phyloP scores from a whole-genome alignment of 257 asterid genomes.

The Perilla frutescens region DNA sequence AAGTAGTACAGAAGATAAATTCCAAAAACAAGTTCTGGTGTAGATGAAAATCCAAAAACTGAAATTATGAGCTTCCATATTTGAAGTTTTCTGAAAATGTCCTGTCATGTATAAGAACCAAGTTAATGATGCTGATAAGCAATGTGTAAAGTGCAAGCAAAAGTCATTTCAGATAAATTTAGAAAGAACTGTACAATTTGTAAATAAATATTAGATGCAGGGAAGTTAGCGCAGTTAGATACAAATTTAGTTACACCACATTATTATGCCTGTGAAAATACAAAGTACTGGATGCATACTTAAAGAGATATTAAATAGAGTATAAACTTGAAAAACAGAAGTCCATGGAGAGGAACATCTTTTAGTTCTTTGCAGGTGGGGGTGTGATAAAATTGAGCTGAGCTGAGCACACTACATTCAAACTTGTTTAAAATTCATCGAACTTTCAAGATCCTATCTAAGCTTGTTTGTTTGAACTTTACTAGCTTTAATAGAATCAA shows the following conservation, averaged over 20 bases:
- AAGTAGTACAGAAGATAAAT: constrained; percentile 89
- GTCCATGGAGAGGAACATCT: constrained; percentile 6
- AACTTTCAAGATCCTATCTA: background rate
- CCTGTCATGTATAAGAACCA: constrained; percentile 60
- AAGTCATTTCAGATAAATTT: background rate
- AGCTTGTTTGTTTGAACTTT: background rate
- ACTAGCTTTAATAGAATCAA: background rate
- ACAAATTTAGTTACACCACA: background rate
- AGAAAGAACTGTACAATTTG: background rate
- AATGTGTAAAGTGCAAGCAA: background rate
- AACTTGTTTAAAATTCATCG: background rate
- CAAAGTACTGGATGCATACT: background rate
- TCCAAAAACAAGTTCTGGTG: constrained; percentile 95
- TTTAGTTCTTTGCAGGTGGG: constrained; percentile 8
- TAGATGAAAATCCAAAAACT: constrained; percentile 85
- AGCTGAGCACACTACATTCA: background rate
- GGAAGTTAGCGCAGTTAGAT: background rate
- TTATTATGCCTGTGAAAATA: background rate
- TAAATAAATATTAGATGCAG: background rate
- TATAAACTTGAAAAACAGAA: background rate
- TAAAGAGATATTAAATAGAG: background rate
- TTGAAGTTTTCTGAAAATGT: constrained; percentile 84
- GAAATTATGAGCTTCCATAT: constrained; percentile 94
- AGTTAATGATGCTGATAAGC: constrained; percentile 25
- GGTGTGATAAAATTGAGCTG: background rate